Evolutionary conservation across 2,329 filamentous ascomycete species (phyloP), one percentile per base, ranked within the genome.

Genomic region (Sclerotinia spermophila): DNA sequence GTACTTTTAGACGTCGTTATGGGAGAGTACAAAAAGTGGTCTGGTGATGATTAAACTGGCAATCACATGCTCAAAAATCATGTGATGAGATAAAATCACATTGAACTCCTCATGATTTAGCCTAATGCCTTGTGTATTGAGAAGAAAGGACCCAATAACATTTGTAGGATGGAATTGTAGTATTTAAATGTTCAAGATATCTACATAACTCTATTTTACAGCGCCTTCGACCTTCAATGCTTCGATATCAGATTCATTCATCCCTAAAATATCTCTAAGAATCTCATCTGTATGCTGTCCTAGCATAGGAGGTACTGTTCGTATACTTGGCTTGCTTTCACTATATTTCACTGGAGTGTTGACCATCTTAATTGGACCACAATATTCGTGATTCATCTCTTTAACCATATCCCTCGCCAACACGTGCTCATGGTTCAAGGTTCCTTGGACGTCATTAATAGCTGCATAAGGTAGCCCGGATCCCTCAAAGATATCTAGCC

Each of bases 301-400:
- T 45, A 99, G 82, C 11, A 90, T 92, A 1, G 96, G 96, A 27
- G 96, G 96, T 38, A 92, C 87, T 5, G 85, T 90, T 45, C 95
- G 86, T 53, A 97, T 89, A 5, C 88, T 87, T 0, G 94, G 93
- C 75, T 86, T 89, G 38, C 91, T 92, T 75, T 94, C 89, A 7
- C 94, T 97, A 80, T 94, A 97, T 80, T 99, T 99, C 71, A 99
- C 90, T 0, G 96, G 96, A 0, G 94, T 96, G 78, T 97, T 97
- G 68, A 99, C 91, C 78, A 99, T 83, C 81, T 94, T 94, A 73
- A 99, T 90, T 0, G 90, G 87, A 0, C 96, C 96, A 79, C 95
- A 98, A 11, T 85, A 84, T 7, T 87, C 87, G 79, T 99, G 96
- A 0, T 97, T 87, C 59, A 97, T 84, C 78, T 97, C 91, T 21